Percentiles rank a stretch among this genome's conserved stretches.
phyloP scores from a whole-genome alignment of 176 grass and related monocot species.

The Oryza rufipogon region DNA sequence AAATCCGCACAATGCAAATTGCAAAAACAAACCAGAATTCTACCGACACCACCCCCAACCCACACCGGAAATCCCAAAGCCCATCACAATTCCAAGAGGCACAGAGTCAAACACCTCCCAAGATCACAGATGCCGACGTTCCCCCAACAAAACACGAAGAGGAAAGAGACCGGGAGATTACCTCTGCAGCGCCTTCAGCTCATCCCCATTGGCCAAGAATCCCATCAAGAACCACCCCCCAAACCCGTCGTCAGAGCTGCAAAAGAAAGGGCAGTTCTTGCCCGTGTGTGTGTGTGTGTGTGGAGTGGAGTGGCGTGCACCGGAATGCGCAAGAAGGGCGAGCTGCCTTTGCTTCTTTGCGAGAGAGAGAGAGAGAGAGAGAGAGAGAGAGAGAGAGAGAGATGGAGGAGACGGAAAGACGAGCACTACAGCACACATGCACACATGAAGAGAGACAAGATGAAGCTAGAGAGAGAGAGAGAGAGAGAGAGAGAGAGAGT shows the following conservation, averaged over 20 bases:
- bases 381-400: slow-evolving; percentile 30
- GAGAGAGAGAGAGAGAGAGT: slow-evolving; percentile 42
- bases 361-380: slow-evolving; percentile 36
- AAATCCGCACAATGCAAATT: slow-evolving; percentile 39
- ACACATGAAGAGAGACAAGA: slow-evolving; percentile 39
- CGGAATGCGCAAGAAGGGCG: slow-evolving; percentile 41
- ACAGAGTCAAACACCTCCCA: slow-evolving; percentile 24
- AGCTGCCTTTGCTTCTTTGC: slow-evolving; percentile 43
- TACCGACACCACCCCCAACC: neutral
- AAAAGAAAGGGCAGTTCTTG: slow-evolving; percentile 21
- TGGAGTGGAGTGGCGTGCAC: slow-evolving; percentile 28
- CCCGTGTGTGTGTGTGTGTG: neutral
- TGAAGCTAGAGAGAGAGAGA: slow-evolving; percentile 27
- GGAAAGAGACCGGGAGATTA: slow-evolving; percentile 23
- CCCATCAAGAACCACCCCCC: neutral
- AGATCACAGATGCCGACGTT: slow-evolving; percentile 14
- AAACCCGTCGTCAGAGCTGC: neutral
- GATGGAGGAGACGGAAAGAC: slow-evolving; percentile 42
- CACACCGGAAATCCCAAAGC: slow-evolving; percentile 13
- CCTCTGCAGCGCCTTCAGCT: slow-evolving; percentile 35
- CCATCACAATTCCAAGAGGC: slow-evolving; percentile 18
- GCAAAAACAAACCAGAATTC: slow-evolving; percentile 30
- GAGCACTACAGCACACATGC: slow-evolving; percentile 44
- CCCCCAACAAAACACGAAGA: slow-evolving; percentile 3
- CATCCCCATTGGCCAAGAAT: slow-evolving; percentile 41